phyloP scores from a whole-genome alignment of 2,329 filamentous ascomycete genomes.

The Nemania sp. region DNA sequence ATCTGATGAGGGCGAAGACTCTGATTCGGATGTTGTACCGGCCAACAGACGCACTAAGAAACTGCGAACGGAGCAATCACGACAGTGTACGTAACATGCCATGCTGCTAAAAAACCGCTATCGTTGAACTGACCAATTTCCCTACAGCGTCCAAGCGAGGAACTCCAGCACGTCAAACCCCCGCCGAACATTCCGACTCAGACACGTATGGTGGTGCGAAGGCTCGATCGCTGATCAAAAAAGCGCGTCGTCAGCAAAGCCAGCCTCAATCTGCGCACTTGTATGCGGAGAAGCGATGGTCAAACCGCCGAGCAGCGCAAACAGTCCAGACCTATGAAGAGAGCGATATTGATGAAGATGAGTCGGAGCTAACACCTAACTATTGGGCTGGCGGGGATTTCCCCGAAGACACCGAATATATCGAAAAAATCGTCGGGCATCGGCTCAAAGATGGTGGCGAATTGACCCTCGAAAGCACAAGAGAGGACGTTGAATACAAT shows the following conservation, averaged over 20 bases:
- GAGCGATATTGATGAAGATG: slow-evolving; percentile 66
- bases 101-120: slow-evolving; percentile 1
- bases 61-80: slow-evolving; percentile 65
- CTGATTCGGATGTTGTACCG: slow-evolving; percentile 71
- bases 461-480: slow-evolving; percentile 58
- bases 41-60: slow-evolving; percentile 65
- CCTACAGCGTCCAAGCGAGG: slow-evolving; percentile 61
- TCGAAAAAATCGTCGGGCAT: slow-evolving; percentile 90
- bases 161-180: slow-evolving; percentile 58
- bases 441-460: slow-evolving; percentile 71
- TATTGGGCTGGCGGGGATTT: slow-evolving; percentile 69
- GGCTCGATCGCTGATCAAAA: slow-evolving; percentile 70
- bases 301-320: slow-evolving; percentile 80
- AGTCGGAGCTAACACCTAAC: slow-evolving; percentile 67
- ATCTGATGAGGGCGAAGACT: slow-evolving; percentile 64
- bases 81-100: slow-evolving; percentile 56
- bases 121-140: slow-evolving; percentile 23
- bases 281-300: slow-evolving; percentile 86
- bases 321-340: slow-evolving; percentile 66
- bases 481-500: slow-evolving; percentile 83
- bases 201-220: slow-evolving; percentile 80
- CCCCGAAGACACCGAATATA: slow-evolving; percentile 80
- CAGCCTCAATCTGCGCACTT: slow-evolving; percentile 67
- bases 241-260: slow-evolving; percentile 71
- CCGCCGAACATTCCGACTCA: slow-evolving; percentile 66